Conservation (phyloP, 306 rosid species). For the Prinsepia uniflora region DNA sequence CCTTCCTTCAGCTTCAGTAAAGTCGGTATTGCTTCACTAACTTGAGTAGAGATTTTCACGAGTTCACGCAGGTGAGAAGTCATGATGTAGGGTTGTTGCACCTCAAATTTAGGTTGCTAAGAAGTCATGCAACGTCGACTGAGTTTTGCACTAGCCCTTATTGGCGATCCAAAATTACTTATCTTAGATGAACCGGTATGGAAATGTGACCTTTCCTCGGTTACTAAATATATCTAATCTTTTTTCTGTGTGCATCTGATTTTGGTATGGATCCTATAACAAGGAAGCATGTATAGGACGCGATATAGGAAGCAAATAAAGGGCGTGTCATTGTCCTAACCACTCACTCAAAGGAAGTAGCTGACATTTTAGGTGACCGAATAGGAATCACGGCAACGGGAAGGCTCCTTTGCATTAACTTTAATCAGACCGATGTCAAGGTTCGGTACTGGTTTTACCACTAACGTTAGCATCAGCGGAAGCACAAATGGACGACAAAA, state of each 20-base stretch:
- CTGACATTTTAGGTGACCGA: conserved; percentile 80
- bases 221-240: conserved; percentile 4
- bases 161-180: conserved; percentile 79
- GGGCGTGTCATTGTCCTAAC: conserved; percentile 83
- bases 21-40: conserved; percentile 41
- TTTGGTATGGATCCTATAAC: conserved; percentile 92
- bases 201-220: conserved; percentile 12
- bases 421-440: conserved; percentile 76
- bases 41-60: conserved; percentile 16
- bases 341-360: conserved; percentile 99
- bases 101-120: conserved; percentile 44
- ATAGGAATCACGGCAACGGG: conserved; percentile 97
- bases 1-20: conserved; percentile 53
- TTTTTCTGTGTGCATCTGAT: conserved; percentile 17
- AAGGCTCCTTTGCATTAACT: conserved; percentile 73
- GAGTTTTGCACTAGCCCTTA: conserved; percentile 84
- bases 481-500: conserved; percentile 32
- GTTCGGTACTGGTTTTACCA: conserved; percentile 77
- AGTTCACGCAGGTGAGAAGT: too few species aligned
- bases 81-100: neutral
- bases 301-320: conserved; percentile 69
- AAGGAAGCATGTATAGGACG: conserved; percentile 92
- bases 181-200: conserved; percentile 88
- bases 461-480: conserved; percentile 53
- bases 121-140: conserved; percentile 79